These are phyloP conservation scores for Phlebiopsis flavidoalba DNA, from an alignment of 768 basidiomycete genomes.

Conservation along the genomic window DNA sequence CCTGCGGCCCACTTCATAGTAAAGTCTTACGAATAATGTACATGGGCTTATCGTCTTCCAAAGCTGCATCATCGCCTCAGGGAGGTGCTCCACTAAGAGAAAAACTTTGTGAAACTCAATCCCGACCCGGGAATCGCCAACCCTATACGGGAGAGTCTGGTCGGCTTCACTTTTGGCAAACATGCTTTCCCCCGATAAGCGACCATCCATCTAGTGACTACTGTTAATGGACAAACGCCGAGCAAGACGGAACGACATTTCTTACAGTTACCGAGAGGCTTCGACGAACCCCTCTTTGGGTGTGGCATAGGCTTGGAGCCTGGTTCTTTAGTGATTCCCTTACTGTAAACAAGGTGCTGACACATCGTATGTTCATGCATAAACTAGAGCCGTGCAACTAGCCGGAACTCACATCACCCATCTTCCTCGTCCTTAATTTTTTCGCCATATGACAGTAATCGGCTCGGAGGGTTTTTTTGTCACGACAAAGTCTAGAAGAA, in stretches of 20 bases:
- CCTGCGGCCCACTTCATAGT: neutral
- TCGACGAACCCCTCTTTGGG: conserved; percentile 31
- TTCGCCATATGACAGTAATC: conserved; percentile 25
- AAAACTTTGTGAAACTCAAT: conserved; percentile 21
- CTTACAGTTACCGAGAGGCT: conserved; percentile 36
- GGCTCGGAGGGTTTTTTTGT: no score
- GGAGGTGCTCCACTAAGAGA: conserved; percentile 22
- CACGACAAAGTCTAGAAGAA: conserved; percentile 28
- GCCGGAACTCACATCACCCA: conserved; percentile 31
- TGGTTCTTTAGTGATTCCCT: conserved; percentile 28
- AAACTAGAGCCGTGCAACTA: neutral
- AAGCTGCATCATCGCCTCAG: conserved; percentile 14
- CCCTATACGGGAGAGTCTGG: conserved; percentile 33
- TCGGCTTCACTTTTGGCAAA: conserved; percentile 30
- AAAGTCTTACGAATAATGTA: no score
- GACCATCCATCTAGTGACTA: conserved; percentile 34
- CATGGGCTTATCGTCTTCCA: conserved; percentile 4
- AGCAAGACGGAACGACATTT: neutral
- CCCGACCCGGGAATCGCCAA: conserved; percentile 33
- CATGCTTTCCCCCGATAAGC: conserved; percentile 33
- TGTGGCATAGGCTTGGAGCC: conserved; percentile 29
- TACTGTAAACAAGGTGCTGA: conserved; percentile 23
- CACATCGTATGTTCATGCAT: neutral
- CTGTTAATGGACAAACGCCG: neutral
- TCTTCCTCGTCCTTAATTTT: conserved; percentile 27